A percentile compares a stretch with the other conserved stretches of the same genome.
Conservation (phyloP, 2,329 filamentous ascomycete species). For the Pseudogymnoascus sp. region DNA sequence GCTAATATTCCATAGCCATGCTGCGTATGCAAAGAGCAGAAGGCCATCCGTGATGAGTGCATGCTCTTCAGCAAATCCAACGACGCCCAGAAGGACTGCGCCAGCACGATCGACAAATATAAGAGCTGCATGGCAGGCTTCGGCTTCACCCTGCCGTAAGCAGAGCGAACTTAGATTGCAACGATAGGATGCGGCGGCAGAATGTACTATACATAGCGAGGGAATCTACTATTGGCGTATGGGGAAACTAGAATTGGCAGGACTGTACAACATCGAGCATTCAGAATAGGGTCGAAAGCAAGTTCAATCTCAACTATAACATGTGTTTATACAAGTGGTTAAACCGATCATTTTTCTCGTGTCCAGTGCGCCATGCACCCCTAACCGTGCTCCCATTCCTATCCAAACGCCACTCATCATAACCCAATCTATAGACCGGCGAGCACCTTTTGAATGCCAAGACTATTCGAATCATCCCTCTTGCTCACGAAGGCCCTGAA, state of each 20-base stretch:
- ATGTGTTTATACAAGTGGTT: slow-evolving; percentile 4
- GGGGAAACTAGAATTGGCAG: slow-evolving; percentile 14
- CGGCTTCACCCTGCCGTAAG: slow-evolving; percentile 61
- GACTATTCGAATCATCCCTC: slow-evolving; percentile 73
- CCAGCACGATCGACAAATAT: slow-evolving; percentile 75
- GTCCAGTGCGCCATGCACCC: background rate
- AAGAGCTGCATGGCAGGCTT: slow-evolving; percentile 86
- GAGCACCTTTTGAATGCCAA: slow-evolving; percentile 76
- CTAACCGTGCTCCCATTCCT: background rate
- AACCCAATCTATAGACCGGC: slow-evolving; percentile 30
- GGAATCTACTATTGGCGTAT: slow-evolving; percentile 9
- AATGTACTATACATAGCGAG: slow-evolving; percentile 8
- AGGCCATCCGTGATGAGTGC: slow-evolving; percentile 87
- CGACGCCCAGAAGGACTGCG: slow-evolving; percentile 78
- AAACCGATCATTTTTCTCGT: slow-evolving; percentile 3
- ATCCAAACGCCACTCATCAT: background rate
- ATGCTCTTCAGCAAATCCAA: slow-evolving; percentile 90
- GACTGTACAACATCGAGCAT: slow-evolving; percentile 21
- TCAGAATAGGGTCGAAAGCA: slow-evolving; percentile 7
- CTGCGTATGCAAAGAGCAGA: slow-evolving; percentile 96
- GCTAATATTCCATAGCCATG: slow-evolving; percentile 58
- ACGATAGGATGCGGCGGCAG: background rate
- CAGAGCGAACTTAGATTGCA: background rate
- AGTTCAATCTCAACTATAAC: slow-evolving; percentile 7
- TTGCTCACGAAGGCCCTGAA: slow-evolving; percentile 78